These are phyloP conservation scores for Chrysopogon serrulatus DNA, from an alignment of 176 grass and related monocot genomes.

Conservation along the genomic window DNA sequence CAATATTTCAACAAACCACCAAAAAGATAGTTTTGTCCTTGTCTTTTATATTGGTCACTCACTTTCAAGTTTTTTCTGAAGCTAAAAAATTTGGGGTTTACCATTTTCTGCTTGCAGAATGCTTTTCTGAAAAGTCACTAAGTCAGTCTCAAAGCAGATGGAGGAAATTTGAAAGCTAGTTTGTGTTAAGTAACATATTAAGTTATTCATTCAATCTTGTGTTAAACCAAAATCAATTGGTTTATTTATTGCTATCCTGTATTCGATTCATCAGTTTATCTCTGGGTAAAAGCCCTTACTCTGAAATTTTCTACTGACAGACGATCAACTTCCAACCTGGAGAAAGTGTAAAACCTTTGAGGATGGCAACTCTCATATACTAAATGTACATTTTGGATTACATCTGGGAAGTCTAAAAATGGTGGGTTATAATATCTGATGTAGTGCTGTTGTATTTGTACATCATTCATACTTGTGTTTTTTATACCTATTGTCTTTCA, in stretches of 20 bases:
- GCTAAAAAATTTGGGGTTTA: neutral
- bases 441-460: neutral
- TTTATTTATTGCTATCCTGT: neutral
- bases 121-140: constrained; percentile 14
- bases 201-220: neutral
- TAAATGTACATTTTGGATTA: constrained; percentile 71
- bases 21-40: neutral
- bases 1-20: neutral
- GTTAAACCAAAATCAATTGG: neutral
- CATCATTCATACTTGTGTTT: neutral
- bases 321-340: constrained; percentile 73
- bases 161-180: neutral
- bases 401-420: constrained; percentile 75
- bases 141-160: neutral
- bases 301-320: constrained; percentile 35
- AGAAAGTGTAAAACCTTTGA: constrained; percentile 76
- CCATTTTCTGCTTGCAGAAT: constrained; percentile 1
- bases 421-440: constrained; percentile 43
- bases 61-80: neutral
- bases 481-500: neutral
- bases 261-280: neutral
- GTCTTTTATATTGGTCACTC: neutral
- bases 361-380: constrained; percentile 43
- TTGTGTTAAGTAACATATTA: neutral
- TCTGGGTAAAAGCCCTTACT: neutral